Percentiles rank a stretch among this genome's conserved stretches.
Conservation (phyloP, 768 basidiomycete genomes). For the Amylocystis lapponica region DNA sequence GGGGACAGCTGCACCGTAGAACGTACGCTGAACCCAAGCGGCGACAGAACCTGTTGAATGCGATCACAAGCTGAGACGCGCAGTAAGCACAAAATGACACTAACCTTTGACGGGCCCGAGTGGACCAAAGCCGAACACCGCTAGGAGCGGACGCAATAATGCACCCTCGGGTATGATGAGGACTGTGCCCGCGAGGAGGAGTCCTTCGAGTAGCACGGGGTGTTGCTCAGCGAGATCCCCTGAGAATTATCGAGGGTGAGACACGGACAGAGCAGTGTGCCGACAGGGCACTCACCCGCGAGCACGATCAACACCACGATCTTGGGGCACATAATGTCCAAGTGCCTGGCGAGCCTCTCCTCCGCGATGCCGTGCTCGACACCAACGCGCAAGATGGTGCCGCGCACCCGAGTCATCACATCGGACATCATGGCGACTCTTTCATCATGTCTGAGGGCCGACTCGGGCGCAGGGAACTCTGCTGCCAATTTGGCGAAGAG, state of each 20-base stretch:
- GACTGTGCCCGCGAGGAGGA: conserved; percentile 18
- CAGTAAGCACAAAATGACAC: not conserved
- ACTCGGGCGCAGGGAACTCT: conserved; percentile 25
- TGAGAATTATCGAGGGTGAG: no score
- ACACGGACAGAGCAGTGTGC: no score
- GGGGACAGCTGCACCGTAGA: conserved; percentile 27
- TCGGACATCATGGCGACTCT: conserved; percentile 16
- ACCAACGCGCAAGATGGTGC: conserved; percentile 20
- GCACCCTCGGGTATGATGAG: conserved; percentile 26
- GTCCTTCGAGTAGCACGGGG: conserved; percentile 20
- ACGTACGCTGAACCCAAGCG: conserved; percentile 30
- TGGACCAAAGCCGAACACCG: conserved; percentile 33
- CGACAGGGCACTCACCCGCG: not conserved
- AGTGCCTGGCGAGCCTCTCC: conserved; percentile 15
- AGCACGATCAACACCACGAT: conserved; percentile 11
- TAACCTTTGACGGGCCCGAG: conserved; percentile 18
- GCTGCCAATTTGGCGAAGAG: conserved; percentile 22
- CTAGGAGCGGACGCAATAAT: conserved; percentile 26
- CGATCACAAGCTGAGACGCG: not conserved
- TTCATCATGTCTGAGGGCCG: conserved; percentile 25
- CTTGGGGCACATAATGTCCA: conserved; percentile 19
- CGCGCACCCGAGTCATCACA: conserved; percentile 23
- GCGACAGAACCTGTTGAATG: conserved; percentile 26
- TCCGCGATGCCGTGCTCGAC: conserved; percentile 21
- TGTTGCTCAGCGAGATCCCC: conserved; percentile 34